A percentile compares a stretch with the other conserved stretches of the same genome.
phyloP scores from a whole-genome alignment of 1,284 basidiomycete species.

The Sparassis latifolia region DNA sequence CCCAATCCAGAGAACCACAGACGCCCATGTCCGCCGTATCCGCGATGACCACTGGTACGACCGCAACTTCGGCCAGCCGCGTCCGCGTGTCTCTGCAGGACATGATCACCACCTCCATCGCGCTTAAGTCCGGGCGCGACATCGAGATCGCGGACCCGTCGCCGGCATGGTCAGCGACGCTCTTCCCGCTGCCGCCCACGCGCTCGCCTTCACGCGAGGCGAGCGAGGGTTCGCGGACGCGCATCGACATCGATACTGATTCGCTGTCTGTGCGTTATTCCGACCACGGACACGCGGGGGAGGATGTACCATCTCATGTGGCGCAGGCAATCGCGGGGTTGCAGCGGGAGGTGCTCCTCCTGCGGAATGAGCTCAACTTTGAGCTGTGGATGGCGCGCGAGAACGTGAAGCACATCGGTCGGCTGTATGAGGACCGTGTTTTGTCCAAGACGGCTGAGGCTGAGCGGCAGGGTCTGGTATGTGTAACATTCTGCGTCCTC shows the following conservation, averaged over 20 bases:
- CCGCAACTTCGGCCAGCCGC: background rate
- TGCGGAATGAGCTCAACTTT: conserved; percentile 76
- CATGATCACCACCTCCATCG: conserved; percentile 63
- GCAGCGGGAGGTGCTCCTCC: conserved; percentile 66
- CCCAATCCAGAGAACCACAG: background rate
- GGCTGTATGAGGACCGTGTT: conserved; percentile 67
- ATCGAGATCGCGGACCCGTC: conserved; percentile 41
- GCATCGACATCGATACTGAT: conserved; percentile 4
- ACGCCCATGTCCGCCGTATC: too few relatives aligned
- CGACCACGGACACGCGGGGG: background rate
- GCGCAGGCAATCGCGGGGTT: conserved; percentile 57
- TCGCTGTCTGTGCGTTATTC: background rate
- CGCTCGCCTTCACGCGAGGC: conserved; percentile 14
- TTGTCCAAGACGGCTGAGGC: conserved; percentile 66
- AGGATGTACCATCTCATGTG: conserved; percentile 38
- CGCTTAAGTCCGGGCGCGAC: conserved; percentile 60
- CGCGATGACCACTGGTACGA: background rate
- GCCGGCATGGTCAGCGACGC: conserved; percentile 15
- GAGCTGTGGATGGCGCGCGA: conserved; percentile 75
- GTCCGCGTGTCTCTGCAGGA: conserved; percentile 56
- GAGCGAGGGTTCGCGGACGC: background rate
- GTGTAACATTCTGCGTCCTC: conserved; percentile 17
- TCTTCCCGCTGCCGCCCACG: conserved; percentile 15
- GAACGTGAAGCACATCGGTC: conserved; percentile 74
- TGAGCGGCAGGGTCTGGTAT: conserved; percentile 74